Conservation (phyloP, 768 basidiomycete genomes). For the Crassisporium funariophilum region DNA sequence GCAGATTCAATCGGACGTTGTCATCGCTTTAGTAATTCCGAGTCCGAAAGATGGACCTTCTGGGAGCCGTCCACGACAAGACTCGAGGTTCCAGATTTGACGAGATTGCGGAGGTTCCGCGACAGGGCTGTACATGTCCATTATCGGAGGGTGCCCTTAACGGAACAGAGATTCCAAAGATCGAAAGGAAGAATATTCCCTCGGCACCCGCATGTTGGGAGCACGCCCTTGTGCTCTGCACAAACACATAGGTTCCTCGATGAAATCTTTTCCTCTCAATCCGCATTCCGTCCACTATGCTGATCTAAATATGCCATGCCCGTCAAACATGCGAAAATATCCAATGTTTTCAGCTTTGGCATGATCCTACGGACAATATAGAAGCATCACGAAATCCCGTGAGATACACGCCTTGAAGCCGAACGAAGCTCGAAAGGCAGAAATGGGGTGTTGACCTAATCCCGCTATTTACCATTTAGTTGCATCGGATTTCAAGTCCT, state of each 20-base stretch:
- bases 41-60: constrained; percentile 27
- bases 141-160: constrained; percentile 13
- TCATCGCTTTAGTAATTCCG: constrained; percentile 33
- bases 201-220: constrained; percentile 27
- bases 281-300: constrained; percentile 30
- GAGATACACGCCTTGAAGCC: constrained; percentile 9
- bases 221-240: no score
- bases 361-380: constrained; percentile 26
- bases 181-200: constrained; percentile 26
- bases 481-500: no score
- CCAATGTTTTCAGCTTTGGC: constrained; percentile 13
- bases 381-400: constrained; percentile 26
- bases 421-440: constrained; percentile 7
- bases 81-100: constrained; percentile 30
- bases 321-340: constrained; percentile 18
- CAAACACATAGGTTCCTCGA: constrained; percentile 21
- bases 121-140: constrained; percentile 29
- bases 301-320: constrained; percentile 33
- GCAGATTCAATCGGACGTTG: constrained; percentile 33
- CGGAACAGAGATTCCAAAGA: constrained; percentile 17
- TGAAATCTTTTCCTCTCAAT: constrained; percentile 20
- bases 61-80: constrained; percentile 18
- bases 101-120: constrained; percentile 28
- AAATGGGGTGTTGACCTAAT: no score
- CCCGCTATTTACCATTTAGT: no score